Base-by-base conservation (phyloP, 495 filamentous ascomycete species). In the Penicillium coprophilum region DNA sequence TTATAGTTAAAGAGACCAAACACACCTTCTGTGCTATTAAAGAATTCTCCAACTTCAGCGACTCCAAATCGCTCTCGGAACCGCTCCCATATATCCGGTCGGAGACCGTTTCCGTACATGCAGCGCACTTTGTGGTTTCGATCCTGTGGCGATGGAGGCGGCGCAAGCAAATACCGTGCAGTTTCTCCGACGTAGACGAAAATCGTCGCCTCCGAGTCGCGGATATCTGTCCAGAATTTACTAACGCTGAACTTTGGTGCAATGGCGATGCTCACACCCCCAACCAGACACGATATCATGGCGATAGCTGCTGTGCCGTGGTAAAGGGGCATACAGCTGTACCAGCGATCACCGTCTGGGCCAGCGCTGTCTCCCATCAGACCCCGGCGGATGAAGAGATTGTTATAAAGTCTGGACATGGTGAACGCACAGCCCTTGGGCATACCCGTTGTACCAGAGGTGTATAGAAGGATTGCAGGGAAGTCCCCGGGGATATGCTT, bases 171-270 rank as follows among this genome's bases (percentile, higher is more conserved):
- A 52, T 92, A 94, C 3, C 89, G 77, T 24, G 88, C 82, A 0
- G 86, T 89, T 67, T 94, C 89, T 59, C 90, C 89, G n/a, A 94
- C 90, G 62, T 94, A 94, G 11, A 87, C 82, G 67, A 92, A 88
- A 54, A 82, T 75, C 1, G 87, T 92, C 4, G 88, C 80, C 15
- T 79, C 68, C 0, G 83, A 86, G 58, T 88, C 86, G 21, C 84
- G 81, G 28, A 91, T 71, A 47, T 94, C 90, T 12, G 72, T 67
- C 90, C 90, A 94, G 75, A 94, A 94, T 15, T 77, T 74, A 0
- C 83, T 81, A 3, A 80, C 83, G 60, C 81, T 85, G 77, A 92
- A 94, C 57, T 81, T 85, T 28, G 83, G 83, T 10, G 83, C 88
- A 11, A 92, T 77, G 36, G 85, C 89, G 46, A 90, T 67, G 9